Evolutionary conservation across 2,329 filamentous ascomycete species (phyloP), one percentile per base, ranked within the genome.

Genomic region (Xylariaceae sp.): DNA sequence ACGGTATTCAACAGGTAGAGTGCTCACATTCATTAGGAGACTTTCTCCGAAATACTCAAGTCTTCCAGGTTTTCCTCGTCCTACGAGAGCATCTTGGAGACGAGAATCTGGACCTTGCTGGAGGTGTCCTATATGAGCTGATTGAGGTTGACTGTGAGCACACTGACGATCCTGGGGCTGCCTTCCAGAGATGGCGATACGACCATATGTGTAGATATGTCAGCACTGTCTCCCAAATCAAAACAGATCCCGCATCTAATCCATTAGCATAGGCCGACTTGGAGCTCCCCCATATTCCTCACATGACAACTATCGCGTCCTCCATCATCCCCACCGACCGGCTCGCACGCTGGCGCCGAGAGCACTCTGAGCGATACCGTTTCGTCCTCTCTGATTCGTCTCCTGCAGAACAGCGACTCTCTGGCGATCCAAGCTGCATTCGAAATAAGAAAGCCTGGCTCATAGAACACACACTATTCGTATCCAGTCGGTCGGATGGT

Each of bases 161-260:
- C 50, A 70, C 68, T 2, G 69, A 72, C 36, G 71, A 73, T 41
- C 65, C 69, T 27, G 69, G 69, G 14, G 69, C 69, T 14, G 67
- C 69, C 19, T 74, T 72, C 47, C 70, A 73, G 50, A 64, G 71
- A 17, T 74, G 71, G 71, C 68, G 69, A 49, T 55, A 70, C 44
- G 64, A 72, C 36, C 71, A 74, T 47, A 61, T 71, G 55, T 66
- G 63, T 19, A 65, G 70, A 64, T 65, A 72, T 58, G 71, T 70
- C 42, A 52, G 58, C 17, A 20, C 7, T 7, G 19, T 4, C 29
- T 20, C 21, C 20, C 16, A 4, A 8, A 12, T 6, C 4, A 14
- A 6, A 8, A 21, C 3, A 4, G 8, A 5, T 8, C 7, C 34
- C 8, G 6, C 14, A 36, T 23, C 37, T 45, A 51, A 37, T 53